Conservation (phyloP, 192 early-diverging fungal species). For the Backusella macrospora region DNA sequence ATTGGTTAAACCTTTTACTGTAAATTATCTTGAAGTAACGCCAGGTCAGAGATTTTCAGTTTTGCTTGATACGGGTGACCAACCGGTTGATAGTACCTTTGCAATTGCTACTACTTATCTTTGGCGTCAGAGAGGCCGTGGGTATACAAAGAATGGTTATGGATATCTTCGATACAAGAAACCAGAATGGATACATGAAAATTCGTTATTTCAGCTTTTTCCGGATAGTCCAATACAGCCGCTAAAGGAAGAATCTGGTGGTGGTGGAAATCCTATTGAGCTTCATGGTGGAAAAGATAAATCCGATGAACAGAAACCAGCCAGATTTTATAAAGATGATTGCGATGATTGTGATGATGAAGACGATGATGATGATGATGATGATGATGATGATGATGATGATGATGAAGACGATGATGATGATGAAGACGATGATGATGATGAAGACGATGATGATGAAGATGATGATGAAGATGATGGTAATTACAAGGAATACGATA, state of each 20-base stretch:
- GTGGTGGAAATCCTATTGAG: background rate
- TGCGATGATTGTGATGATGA: background rate
- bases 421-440: background rate
- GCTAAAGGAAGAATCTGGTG: background rate
- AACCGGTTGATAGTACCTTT: constrained; percentile 9
- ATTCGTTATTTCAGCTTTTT: background rate
- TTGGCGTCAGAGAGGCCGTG: constrained; percentile 13
- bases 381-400: background rate
- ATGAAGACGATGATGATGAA: background rate
- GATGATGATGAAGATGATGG: background rate
- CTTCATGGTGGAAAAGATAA: background rate
- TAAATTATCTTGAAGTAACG: constrained; percentile 41
- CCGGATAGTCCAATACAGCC: background rate
- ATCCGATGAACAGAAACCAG: background rate
- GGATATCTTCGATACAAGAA: constrained; percentile 24
- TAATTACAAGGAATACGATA: background rate
- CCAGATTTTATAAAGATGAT: background rate
- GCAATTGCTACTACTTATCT: constrained; percentile 29
- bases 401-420: background rate
- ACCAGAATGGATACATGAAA: background rate
- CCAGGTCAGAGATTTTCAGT: constrained; percentile 57
- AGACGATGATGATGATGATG: background rate
- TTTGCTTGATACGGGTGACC: constrained; percentile 33
- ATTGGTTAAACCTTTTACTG: constrained; percentile 41
- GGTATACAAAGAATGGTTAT: constrained; percentile 32